These are phyloP conservation scores for Mycena kentingensis DNA, from an alignment of 768 basidiomycete genomes.

Conservation along the genomic window DNA sequence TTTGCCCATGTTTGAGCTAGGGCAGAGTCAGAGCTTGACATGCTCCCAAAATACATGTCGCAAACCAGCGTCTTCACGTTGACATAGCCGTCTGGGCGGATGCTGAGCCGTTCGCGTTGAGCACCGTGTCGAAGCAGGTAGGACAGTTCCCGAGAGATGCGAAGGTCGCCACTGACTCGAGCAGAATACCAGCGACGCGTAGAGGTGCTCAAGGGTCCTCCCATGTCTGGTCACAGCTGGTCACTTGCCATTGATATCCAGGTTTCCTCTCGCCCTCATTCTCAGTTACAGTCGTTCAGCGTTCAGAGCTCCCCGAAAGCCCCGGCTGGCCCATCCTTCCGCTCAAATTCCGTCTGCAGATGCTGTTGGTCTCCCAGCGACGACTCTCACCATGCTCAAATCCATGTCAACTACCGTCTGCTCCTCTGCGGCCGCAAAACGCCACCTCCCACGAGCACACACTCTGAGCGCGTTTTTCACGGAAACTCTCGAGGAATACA, in stretches of 20 bases:
- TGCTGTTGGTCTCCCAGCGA: conserved; percentile 4
- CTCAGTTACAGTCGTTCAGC: no score
- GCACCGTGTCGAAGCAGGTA: conserved; percentile 13
- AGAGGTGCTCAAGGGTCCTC: no score
- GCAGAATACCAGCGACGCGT: not conserved
- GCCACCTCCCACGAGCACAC: not conserved
- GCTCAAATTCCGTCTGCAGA: no score
- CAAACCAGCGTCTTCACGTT: conserved; percentile 17
- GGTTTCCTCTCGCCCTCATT: no score
- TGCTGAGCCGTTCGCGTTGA: conserved; percentile 3
- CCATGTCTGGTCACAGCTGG: no score
- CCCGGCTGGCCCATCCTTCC: no score
- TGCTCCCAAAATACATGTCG: not conserved
- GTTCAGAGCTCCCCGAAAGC: no score
- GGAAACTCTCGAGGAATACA: no score
- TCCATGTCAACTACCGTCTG: no score
- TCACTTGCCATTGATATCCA: no score
- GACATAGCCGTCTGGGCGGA: conserved; percentile 15
- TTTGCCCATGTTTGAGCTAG: conserved; percentile 59
- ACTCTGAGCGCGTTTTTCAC: not conserved
- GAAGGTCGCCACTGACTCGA: not conserved
- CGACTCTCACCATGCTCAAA: conserved; percentile 2
- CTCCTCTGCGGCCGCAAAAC: not conserved
- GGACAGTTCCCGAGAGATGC: conserved; percentile 7
- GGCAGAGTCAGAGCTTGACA: not conserved